Evolutionary conservation across 2,329 filamentous ascomycete species (phyloP).

Genomic region (Trematosphaeria pertusa): DNA sequence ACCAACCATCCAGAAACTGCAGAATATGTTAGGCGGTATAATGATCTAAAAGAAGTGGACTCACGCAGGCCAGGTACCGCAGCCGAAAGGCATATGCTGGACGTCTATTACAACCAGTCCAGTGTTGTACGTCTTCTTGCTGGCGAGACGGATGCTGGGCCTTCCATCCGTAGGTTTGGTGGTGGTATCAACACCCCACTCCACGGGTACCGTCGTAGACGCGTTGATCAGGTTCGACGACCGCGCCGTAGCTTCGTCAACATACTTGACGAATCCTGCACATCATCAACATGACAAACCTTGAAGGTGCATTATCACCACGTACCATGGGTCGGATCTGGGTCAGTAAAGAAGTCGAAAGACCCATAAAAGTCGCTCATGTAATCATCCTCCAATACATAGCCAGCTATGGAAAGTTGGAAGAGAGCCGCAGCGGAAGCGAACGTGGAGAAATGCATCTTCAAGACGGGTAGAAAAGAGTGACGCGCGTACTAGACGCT

Average conservation of each 20-base stretch:
- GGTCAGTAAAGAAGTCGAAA: constrained; percentile 53
- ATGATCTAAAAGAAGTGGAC: constrained; percentile 5
- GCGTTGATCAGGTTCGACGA: constrained; percentile 51
- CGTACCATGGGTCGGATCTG: constrained; percentile 54
- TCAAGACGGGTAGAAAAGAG: constrained; percentile 38
- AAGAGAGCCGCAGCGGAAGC: constrained; percentile 43
- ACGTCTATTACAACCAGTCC: constrained; percentile 60
- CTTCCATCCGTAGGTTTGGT: constrained; percentile 49
- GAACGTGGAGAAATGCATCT: constrained; percentile 46
- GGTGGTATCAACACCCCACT: constrained; percentile 55
- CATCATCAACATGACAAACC: constrained; percentile 11
- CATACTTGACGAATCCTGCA: constrained; percentile 50
- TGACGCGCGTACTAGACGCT: constrained; percentile 44
- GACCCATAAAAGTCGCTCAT: constrained; percentile 53
- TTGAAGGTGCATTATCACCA: too few relatives aligned
- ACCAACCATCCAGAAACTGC: constrained; percentile 42
- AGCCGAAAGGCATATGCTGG: constrained; percentile 59
- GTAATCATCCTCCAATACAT: constrained; percentile 50
- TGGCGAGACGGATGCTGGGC: constrained; percentile 56
- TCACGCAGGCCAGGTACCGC: constrained; percentile 60
- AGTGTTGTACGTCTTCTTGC: constrained; percentile 54
- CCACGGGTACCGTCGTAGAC: constrained; percentile 43
- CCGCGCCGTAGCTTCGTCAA: constrained; percentile 47
- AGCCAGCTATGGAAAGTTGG: constrained; percentile 48
- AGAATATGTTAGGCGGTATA: constrained; percentile 12